Evolutionary conservation across 495 filamentous ascomycete genomes (phyloP).

Genomic region (Tricharina praecox): DNA sequence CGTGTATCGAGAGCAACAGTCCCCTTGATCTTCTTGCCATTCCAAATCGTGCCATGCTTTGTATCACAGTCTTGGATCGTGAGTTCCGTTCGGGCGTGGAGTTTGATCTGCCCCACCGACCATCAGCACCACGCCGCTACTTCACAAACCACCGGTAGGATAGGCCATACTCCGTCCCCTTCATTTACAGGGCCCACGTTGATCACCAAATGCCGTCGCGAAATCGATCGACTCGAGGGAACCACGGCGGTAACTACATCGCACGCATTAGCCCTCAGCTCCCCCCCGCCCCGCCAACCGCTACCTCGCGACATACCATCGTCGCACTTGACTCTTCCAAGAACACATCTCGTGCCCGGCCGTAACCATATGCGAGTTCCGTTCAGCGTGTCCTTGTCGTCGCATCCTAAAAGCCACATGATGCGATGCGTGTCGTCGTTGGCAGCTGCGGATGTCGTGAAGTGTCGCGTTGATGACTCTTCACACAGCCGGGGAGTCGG

Average conservation of each 20-base stretch:
- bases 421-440: background rate
- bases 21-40: too few species aligned
- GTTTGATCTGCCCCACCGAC: conserved; percentile 32
- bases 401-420: conserved; percentile 47
- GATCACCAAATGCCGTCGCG: conserved; percentile 75
- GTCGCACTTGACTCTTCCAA: conserved; percentile 42
- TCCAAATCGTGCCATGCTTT: conserved; percentile 66
- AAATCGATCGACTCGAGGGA: conserved; percentile 56
- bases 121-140: background rate
- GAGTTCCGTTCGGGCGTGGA: conserved; percentile 45
- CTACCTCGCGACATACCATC: conserved; percentile 1
- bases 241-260: conserved; percentile 43
- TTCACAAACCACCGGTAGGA: too few species aligned
- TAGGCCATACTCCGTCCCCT: conserved; percentile 51
- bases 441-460: background rate
- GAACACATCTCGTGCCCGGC: conserved; percentile 64
- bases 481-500: background rate
- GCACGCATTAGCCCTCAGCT: too few species aligned
- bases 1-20: conserved; percentile 30
- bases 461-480: too few species aligned
- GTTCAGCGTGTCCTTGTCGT: conserved; percentile 34
- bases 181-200: conserved; percentile 46
- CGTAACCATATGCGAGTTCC: conserved; percentile 66
- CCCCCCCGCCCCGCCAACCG: too few species aligned
- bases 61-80: conserved; percentile 53